Evolutionary conservation across 352 stramenopile species (phyloP).

Genomic region (Pythium brachiatum): DNA sequence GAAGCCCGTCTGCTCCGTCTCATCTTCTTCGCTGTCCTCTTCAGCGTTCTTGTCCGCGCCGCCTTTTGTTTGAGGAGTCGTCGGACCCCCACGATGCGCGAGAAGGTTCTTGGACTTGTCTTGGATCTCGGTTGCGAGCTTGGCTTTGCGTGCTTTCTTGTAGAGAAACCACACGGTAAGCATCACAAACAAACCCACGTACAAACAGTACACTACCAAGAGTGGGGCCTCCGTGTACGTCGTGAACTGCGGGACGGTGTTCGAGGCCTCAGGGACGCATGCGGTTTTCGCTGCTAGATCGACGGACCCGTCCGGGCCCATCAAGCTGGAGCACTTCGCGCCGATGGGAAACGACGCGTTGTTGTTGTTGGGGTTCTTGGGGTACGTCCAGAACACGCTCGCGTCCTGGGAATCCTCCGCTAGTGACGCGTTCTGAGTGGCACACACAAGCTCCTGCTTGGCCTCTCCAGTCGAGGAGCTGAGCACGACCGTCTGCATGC

Average conservation of each 20-base stretch:
- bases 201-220: constrained; percentile 50
- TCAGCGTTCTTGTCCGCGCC: constrained; percentile 6
- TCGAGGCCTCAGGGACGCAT: constrained; percentile 27
- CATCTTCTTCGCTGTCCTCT: constrained; percentile 20
- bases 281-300: constrained; percentile 23
- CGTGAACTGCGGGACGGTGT: constrained; percentile 44
- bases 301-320: constrained; percentile 37
- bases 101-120: constrained; percentile 7
- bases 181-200: constrained; percentile 22
- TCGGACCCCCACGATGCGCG: constrained; percentile 5
- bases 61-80: background rate
- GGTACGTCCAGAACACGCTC: constrained; percentile 54
- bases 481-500: constrained; percentile 34
- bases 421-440: constrained; percentile 44
- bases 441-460: constrained; percentile 19
- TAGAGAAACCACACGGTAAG: background rate
- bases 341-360: constrained; percentile 65
- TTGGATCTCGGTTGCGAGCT: background rate
- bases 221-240: constrained; percentile 50
- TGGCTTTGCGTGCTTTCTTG: constrained; percentile 10
- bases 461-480: constrained; percentile 21
- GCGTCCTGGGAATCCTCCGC: constrained; percentile 44
- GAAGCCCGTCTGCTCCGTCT: constrained; percentile 53
- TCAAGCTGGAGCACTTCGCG: constrained; percentile 45
- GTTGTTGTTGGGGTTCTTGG: constrained; percentile 61